Base-by-base conservation (phyloP, 805 yeast species). In the Candida verbasci region DNA sequence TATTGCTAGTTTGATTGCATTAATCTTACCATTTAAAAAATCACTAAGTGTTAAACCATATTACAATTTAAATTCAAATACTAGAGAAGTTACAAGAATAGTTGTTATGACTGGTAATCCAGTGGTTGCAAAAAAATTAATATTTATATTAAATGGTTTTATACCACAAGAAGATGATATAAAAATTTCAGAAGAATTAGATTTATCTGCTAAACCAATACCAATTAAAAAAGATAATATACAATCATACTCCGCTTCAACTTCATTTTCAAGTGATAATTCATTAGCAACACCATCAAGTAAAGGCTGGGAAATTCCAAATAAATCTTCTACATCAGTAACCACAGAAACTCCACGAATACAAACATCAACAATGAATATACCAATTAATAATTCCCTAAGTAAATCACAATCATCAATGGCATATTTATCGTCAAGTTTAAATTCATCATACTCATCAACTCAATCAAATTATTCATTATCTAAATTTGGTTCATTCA, bases 71-170 rank as follows among this genome's bases (percentile, higher is more conserved):
- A 54, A 53, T 24, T 46, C 44, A 11, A 38, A 47, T 3, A 30
- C 47, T 10, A 33, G 44, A 2, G 69, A 63, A 28, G 52, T 66
- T n/a, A 61, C 72, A 6, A 60, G 82, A 29, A 62, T 78, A 1
- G 76, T 76, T 1, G 62, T 78, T 3, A 67, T 76, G 72, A 76
- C 83, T 0, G 73, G 78, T 11, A 78, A 78, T 47, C 75, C 78
- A 24, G 71, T 71, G 6, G 79, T 78, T 8, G 80, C 82, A 1
- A 78, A 77, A 46, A 76, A 76, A 48, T 55, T 78, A 37, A 59
- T 77, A 0, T 77, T 75, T 38, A 70, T 78, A 6, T 43, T 78
- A 7, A 66, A 75, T 36, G 82, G 76, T 0, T 40, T 78, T 17
- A 52, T 78, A 12, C 70, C 75, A 3, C 22, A 29, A 31, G 6